Conservation (phyloP, 345 rosid species). For the Ceriops zippeliana region DNA sequence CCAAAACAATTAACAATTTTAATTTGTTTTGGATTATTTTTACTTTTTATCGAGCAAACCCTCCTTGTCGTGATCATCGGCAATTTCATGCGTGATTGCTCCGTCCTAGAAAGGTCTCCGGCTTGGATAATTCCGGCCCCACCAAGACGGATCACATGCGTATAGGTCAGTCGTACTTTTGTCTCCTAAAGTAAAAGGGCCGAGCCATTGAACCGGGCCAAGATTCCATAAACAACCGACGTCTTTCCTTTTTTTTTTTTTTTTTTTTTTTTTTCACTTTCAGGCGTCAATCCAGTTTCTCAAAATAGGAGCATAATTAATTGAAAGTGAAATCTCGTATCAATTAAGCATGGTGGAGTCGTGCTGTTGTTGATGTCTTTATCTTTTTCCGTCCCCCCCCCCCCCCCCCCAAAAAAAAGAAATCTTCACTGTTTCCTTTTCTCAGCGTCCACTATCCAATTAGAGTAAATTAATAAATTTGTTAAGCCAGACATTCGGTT, state of each 20-base stretch:
- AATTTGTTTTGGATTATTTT: no score
- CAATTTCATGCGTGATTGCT: constrained; percentile 20
- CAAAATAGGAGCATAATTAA: not conserved
- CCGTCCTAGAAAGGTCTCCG: not conserved
- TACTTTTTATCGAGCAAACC: no score
- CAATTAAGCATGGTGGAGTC: not conserved
- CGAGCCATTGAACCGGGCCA: not conserved
- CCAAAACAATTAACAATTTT: no score
- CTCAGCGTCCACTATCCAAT: not conserved
- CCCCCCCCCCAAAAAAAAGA: no score
- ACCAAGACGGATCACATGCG: constrained; percentile 4
- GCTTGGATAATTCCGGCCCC: constrained; percentile 5
- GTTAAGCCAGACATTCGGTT: no score
- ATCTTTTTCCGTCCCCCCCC: not conserved
- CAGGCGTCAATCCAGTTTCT: not conserved
- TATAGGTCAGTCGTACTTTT: not conserved
- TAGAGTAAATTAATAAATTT: no score
- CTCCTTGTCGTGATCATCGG: constrained; percentile 8
- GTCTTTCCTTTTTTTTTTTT: no score
- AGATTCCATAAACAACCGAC: not conserved
- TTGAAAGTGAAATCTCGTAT: not conserved
- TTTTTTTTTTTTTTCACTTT: no score
- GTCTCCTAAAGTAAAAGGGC: not conserved
- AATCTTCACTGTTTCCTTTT: no score
- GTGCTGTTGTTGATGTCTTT: not conserved